Conservation (phyloP, 768 basidiomycete species). For the Russula sp. region DNA sequence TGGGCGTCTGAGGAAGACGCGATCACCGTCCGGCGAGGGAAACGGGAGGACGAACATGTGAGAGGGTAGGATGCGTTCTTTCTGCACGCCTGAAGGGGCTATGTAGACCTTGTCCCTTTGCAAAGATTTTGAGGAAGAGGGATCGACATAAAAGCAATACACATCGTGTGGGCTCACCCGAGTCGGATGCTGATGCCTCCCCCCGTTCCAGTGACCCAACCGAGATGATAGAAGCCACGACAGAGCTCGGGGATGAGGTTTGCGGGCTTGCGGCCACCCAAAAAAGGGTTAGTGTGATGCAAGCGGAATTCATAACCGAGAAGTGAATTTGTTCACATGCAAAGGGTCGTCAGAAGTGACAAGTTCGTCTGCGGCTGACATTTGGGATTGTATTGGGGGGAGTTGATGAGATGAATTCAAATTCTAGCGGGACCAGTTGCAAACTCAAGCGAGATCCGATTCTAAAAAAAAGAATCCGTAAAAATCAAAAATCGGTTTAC, state of each 20-base stretch:
- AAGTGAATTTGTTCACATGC: conserved; percentile 38
- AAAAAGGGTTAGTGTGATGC: neutral
- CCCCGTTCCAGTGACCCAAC: conserved; percentile 91
- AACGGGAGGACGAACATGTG: conserved; percentile 87
- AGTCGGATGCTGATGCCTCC: conserved; percentile 70
- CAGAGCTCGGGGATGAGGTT: conserved; percentile 86
- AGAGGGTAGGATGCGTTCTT: conserved; percentile 74
- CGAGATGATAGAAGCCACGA: conserved; percentile 73
- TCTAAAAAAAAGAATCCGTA: too few species aligned
- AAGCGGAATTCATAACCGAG: neutral
- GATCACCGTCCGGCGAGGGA: conserved; percentile 60
- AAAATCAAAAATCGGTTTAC: neutral
- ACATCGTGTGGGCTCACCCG: conserved; percentile 38
- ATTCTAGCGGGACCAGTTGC: neutral
- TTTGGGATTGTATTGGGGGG: neutral
- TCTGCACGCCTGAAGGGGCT: conserved; percentile 86
- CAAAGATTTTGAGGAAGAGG: too few species aligned
- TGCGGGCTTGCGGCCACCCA: conserved; percentile 52
- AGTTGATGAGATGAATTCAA: neutral
- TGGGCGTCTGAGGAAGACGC: conserved; percentile 74
- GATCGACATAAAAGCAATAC: too few species aligned
- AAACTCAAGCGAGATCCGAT: neutral
- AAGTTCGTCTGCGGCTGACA: conserved; percentile 35
- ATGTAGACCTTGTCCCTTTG: conserved; percentile 75
- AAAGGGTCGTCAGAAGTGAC: conserved; percentile 54